phyloP scores from a whole-genome alignment of 441 rosid genomes.

The Gossypium davidsonii region DNA sequence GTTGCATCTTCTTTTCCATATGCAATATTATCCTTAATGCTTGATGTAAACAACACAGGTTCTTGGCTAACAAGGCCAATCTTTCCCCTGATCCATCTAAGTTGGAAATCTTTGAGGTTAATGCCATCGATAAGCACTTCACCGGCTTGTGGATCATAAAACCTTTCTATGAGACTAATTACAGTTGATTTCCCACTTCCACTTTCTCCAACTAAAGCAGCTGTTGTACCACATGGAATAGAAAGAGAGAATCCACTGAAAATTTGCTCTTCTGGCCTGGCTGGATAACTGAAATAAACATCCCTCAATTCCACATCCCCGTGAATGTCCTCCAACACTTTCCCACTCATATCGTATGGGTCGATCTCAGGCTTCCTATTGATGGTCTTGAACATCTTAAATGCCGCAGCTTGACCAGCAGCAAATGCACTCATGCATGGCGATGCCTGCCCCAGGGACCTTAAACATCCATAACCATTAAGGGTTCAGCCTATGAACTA shows the following conservation, averaged over 20 bases:
- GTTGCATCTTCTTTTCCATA: conserved; percentile 71
- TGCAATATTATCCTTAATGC: conserved; percentile 64
- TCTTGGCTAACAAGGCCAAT: conserved; percentile 87
- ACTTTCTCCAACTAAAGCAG: conserved; percentile 77
- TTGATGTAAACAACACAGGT: conserved; percentile 60
- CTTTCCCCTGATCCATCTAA: conserved; percentile 67
- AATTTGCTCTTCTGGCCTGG: conserved; percentile 67
- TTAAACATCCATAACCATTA: conserved; percentile 12
- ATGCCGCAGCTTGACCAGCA: conserved; percentile 78
- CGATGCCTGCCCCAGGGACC: conserved; percentile 82
- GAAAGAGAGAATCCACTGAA: conserved; percentile 59
- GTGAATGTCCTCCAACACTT: conserved; percentile 37
- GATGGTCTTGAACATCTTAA: conserved; percentile 80
- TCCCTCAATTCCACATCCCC: conserved; percentile 60
- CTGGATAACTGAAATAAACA: conserved; percentile 58
- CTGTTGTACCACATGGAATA: conserved; percentile 51
- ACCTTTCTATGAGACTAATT: conserved; percentile 62
- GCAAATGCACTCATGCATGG: conserved; percentile 63
- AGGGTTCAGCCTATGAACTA: background rate
- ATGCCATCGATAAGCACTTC: conserved; percentile 63
- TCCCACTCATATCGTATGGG: conserved; percentile 45
- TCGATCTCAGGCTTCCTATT: conserved; percentile 64
- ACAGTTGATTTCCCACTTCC: conserved; percentile 88
- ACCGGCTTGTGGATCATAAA: conserved; percentile 70
- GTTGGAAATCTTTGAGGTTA: conserved; percentile 53